These are phyloP conservation scores for Aspergillus ochraceus DNA, from an alignment of 2,329 filamentous ascomycete genomes.

Conservation along the genomic window DNA sequence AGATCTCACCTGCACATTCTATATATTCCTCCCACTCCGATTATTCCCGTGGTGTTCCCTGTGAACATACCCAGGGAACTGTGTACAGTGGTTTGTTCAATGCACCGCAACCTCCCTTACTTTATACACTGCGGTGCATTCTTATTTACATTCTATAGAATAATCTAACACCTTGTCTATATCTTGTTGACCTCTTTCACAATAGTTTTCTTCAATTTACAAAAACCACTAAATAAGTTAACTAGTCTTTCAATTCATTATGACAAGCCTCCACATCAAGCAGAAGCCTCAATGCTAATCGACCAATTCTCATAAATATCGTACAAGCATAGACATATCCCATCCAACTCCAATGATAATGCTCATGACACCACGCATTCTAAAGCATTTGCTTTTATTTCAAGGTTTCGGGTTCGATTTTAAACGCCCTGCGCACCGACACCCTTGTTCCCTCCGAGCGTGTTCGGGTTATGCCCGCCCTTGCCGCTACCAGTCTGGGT, in stretches of 20 bases:
- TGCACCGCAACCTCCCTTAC: neutral
- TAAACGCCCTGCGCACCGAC: constrained; percentile 21
- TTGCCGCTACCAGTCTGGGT: constrained; percentile 34
- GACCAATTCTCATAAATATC: neutral
- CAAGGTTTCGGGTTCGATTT: neutral
- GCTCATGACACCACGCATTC: neutral
- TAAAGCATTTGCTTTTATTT: neutral
- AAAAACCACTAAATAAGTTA: neutral
- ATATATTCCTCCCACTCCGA: constrained; percentile 2
- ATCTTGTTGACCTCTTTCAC: neutral
- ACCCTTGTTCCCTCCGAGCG: constrained; percentile 37
- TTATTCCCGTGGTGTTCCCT: neutral
- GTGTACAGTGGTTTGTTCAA: constrained; percentile 7
- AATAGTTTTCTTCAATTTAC: neutral
- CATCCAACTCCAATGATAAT: neutral
- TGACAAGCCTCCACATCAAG: neutral
- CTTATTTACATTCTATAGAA: constrained; percentile 4
- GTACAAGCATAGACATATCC: neutral
- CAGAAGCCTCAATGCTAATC: neutral
- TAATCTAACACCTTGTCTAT: neutral
- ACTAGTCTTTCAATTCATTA: neutral
- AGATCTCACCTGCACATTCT: neutral
- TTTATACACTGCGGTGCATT: constrained; percentile 3
- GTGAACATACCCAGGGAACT: neutral
- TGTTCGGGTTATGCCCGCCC: constrained; percentile 38